Percentiles rank a stretch among this genome's conserved stretches.
Evolutionary conservation across 805 yeast genomes (phyloP).

Genomic region (Maudiozyma bulderi): DNA sequence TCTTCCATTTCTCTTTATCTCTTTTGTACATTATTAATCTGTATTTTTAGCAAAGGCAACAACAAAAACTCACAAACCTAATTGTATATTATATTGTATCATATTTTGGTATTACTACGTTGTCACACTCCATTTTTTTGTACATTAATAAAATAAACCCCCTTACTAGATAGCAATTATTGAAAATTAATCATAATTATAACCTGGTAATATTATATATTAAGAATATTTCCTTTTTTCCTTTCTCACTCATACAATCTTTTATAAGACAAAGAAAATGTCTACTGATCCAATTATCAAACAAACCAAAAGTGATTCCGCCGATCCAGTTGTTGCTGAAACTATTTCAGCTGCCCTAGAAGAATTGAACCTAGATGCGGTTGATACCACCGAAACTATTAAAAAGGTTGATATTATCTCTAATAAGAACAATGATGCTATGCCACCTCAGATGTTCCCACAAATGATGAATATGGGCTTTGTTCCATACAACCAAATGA

Average conservation of each 20-base stretch:
- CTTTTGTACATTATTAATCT: constrained; percentile 5
- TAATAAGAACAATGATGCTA: not conserved
- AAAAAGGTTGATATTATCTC: not conserved
- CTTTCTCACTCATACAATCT: no score
- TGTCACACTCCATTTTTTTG: no score
- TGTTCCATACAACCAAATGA: constrained; percentile 27
- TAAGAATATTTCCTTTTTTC: no score
- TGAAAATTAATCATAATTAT: no score
- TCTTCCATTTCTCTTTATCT: not conserved
- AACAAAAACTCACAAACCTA: not conserved
- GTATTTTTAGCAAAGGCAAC: not conserved
- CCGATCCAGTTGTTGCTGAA: constrained; percentile 21
- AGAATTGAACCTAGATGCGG: constrained; percentile 24
- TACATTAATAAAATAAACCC: no score
- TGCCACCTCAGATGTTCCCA: constrained; percentile 3
- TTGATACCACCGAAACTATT: constrained; percentile 7
- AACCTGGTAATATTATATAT: no score
- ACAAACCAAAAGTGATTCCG: constrained; percentile 2
- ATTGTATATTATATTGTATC: no score
- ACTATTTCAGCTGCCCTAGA: constrained; percentile 26
- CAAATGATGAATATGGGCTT: constrained; percentile 27
- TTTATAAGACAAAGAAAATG: constrained; percentile 2
- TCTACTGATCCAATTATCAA: constrained; percentile 7
- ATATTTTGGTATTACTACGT: no score
- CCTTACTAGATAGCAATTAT: no score